Conservation (phyloP, 2,329 filamentous ascomycete species). For the Ceratocystis diversiconidia region DNA sequence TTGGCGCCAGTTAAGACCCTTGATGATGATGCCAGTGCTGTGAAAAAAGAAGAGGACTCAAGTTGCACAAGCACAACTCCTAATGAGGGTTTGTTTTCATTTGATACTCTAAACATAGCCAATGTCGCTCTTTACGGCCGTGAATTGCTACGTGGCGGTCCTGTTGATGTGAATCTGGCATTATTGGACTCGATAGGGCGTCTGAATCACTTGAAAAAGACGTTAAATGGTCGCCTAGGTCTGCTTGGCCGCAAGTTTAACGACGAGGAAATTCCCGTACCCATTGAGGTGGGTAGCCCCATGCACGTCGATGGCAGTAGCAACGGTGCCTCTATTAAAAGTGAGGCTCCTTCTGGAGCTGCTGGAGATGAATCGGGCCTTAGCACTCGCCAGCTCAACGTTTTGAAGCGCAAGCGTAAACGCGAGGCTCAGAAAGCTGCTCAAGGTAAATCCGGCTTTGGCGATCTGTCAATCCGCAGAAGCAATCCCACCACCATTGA, state of each 20-base stretch:
- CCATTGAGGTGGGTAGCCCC: slow-evolving; percentile 29
- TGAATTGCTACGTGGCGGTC: slow-evolving; percentile 69
- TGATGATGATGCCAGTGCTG: slow-evolving; percentile 26
- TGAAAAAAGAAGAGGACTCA: slow-evolving; percentile 49
- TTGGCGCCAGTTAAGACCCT: slow-evolving; percentile 1
- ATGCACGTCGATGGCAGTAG: slow-evolving; percentile 30
- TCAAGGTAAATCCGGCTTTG: slow-evolving; percentile 73
- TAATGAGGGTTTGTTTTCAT: slow-evolving; percentile 28
- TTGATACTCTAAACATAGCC: slow-evolving; percentile 62
- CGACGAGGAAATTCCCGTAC: slow-evolving; percentile 55
- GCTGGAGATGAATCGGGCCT: slow-evolving; percentile 53
- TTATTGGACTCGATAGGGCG: slow-evolving; percentile 68
- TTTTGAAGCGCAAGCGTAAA: slow-evolving; percentile 87
- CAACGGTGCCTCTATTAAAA: slow-evolving; percentile 22
- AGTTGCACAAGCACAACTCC: not conserved
- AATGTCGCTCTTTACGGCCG: slow-evolving; percentile 73
- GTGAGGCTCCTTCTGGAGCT: slow-evolving; percentile 27
- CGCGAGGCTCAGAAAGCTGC: slow-evolving; percentile 74
- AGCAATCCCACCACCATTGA: slow-evolving; percentile 45
- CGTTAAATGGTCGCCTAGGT: slow-evolving; percentile 65
- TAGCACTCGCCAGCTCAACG: slow-evolving; percentile 87
- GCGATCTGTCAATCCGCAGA: slow-evolving; percentile 64
- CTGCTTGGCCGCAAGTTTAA: slow-evolving; percentile 73
- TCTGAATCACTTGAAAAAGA: slow-evolving; percentile 79
- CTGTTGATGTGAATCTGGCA: slow-evolving; percentile 73